Evolutionary conservation across 1,139 yeast species (phyloP).

Genomic region (Suhomyces panamericanus): DNA sequence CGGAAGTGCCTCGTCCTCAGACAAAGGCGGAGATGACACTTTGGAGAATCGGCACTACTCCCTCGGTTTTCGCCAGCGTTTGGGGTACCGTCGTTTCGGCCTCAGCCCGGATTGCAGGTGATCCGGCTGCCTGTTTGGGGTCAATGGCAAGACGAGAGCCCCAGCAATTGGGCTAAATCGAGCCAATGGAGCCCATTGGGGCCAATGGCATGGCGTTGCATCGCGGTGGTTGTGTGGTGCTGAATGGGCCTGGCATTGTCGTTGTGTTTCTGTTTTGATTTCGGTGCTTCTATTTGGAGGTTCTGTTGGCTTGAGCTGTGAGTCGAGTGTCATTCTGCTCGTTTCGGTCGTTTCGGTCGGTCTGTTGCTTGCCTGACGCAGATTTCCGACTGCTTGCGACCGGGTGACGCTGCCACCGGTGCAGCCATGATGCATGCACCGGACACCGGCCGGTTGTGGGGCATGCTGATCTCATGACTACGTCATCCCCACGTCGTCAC

Average conservation of each 20-base stretch:
- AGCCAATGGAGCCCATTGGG: no score
- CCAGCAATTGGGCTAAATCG: no score
- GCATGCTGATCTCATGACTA: conserved; percentile 6
- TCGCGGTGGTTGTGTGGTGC: no score
- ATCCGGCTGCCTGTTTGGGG: not conserved
- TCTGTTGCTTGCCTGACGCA: no score
- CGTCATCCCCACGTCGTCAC: conserved; percentile 11
- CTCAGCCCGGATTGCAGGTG: not conserved
- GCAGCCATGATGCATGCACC: not conserved
- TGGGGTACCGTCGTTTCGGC: not conserved
- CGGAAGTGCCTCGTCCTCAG: not conserved
- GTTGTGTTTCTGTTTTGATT: no score
- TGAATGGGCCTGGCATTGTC: no score
- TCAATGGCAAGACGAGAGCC: not conserved
- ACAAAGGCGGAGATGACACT: conserved; percentile 3
- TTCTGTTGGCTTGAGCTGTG: no score
- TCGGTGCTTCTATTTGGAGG: no score
- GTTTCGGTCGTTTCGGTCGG: no score
- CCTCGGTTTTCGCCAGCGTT: not conserved
- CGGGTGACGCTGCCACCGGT: not conserved
- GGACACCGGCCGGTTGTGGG: not conserved
- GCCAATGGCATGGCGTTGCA: no score
- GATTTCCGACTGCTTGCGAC: not conserved
- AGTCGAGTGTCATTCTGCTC: no score
- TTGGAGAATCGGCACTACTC: conserved; percentile 3